phyloP scores from a whole-genome alignment of 305 asterid species.

The Fraxinus xanthoxyloides region DNA sequence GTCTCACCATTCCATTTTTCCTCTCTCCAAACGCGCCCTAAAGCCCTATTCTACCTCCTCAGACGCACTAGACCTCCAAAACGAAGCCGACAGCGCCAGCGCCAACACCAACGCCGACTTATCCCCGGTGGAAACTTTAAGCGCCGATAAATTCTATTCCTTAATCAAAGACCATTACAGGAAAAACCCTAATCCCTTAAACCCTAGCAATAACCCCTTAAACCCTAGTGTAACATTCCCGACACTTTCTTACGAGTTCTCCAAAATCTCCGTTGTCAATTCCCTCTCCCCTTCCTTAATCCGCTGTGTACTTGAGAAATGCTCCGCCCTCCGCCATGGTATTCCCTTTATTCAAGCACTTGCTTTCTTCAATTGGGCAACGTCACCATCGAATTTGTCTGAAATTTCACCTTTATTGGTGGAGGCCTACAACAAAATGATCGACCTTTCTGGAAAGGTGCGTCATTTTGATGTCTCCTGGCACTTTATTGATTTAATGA shows the following conservation, averaged over 20 bases:
- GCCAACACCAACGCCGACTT: constrained; percentile 10
- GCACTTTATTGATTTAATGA: constrained; percentile 67
- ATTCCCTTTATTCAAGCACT: constrained; percentile 75
- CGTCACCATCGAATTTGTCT: constrained; percentile 6
- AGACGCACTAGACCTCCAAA: constrained; percentile 9
- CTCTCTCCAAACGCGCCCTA: constrained; percentile 21
- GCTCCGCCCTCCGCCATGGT: constrained; percentile 80
- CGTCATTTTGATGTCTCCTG: constrained; percentile 83
- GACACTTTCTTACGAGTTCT: constrained; percentile 56
- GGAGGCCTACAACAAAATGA: constrained; percentile 58
- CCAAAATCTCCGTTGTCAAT: constrained; percentile 33
- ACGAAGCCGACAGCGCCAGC: neutral
- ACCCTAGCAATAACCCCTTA: constrained; percentile 29
- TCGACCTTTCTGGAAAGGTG: constrained; percentile 77
- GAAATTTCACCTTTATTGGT: constrained; percentile 6
- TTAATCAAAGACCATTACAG: constrained; percentile 71
- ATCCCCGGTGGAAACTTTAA: constrained; percentile 40
- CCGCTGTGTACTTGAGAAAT: constrained; percentile 56
- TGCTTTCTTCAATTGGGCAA: constrained; percentile 88
- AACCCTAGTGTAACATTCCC: constrained; percentile 53
- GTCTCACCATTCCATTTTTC: constrained; percentile 17
- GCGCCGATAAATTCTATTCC: constrained; percentile 49
- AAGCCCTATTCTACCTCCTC: constrained; percentile 28
- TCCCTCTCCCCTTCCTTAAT: constrained; percentile 41
- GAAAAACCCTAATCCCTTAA: constrained; percentile 52